phyloP scores from a whole-genome alignment of 2,329 filamentous ascomycete species.

The Hymenotorrendiella dingleyae region DNA sequence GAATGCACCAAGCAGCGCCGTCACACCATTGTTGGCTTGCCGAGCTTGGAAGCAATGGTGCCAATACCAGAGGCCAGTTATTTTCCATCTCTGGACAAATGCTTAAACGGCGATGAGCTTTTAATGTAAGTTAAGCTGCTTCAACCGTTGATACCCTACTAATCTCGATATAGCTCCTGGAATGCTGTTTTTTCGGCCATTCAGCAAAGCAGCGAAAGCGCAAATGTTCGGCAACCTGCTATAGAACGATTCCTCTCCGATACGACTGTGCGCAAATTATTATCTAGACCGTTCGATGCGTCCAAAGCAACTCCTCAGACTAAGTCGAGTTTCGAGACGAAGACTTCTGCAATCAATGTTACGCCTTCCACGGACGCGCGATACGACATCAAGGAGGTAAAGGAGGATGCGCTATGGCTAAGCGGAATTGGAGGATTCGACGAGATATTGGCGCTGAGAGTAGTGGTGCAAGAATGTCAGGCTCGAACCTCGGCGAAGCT shows the following conservation, averaged over 20 bases:
- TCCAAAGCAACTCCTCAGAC: slow-evolving; percentile 53
- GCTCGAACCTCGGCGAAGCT: slow-evolving; percentile 68
- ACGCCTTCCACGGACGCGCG: slow-evolving; percentile 60
- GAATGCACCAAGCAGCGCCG: slow-evolving; percentile 26
- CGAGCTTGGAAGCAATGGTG: slow-evolving; percentile 58
- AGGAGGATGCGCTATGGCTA: slow-evolving; percentile 80
- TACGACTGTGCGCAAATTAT: slow-evolving; percentile 58
- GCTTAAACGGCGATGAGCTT: slow-evolving; percentile 72
- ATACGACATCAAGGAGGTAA: slow-evolving; percentile 73
- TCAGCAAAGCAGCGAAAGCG: slow-evolving; percentile 51
- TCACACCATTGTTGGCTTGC: slow-evolving; percentile 26
- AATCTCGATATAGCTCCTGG: slow-evolving; percentile 47
- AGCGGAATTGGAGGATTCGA: slow-evolving; percentile 73
- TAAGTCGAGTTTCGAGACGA: slow-evolving; percentile 71
- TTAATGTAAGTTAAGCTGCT: slow-evolving; percentile 58
- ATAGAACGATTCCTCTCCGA: slow-evolving; percentile 64
- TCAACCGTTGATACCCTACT: slow-evolving; percentile 2
- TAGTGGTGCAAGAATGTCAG: slow-evolving; percentile 81
- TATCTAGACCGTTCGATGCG: slow-evolving; percentile 62
- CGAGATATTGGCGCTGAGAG: slow-evolving; percentile 73
- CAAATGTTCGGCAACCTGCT: slow-evolving; percentile 49
- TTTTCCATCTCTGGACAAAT: slow-evolving; percentile 80
- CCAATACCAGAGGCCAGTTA: slow-evolving; percentile 64
- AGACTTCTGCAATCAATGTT: slow-evolving; percentile 80
- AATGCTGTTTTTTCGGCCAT: slow-evolving; percentile 51